Evolutionary conservation across 305 asterid species (phyloP), one percentile per base, ranked within the genome.

Genomic region (Fraxinus xanthoxyloides): DNA sequence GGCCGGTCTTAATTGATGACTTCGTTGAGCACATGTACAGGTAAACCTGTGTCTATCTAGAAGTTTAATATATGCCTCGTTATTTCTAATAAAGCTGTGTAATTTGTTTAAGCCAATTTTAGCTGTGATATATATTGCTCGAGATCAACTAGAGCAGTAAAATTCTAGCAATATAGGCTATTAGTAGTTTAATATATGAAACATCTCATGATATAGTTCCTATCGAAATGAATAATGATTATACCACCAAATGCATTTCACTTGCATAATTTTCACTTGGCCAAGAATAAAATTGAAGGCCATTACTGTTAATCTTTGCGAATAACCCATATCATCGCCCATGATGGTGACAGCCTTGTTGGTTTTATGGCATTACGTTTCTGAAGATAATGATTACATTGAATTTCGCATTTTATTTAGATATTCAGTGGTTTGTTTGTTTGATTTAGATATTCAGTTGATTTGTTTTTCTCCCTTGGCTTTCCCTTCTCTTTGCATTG

Each of bases 1-100:
- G 99, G 98, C 99, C 99, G 23, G 88, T 94, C 82, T 87, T 97
- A 80, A 91, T 97, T 80, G 99, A 97, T 86, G 99, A 94, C 70
- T 97, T 97, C 72, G 98, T 92, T 26, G 98, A 97, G 87, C 90
- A 93, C 91, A 90, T 94, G 98, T 97, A 97, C 89, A 93, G 99
- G 99, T 97, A 85, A 63, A 23, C 69, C 69, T 75, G 56, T 61
- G 43, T 23, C 72, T 73, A 75, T 81, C 12, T 31, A 43, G 15
- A 67, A 70, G 51, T 63, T 75, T 35, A 72, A 35, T 28, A 8
- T 46, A 46, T 61, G 43, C 43, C 10, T 35, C 2, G 19, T 2
- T 38, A 35, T 34, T 12, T 40, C 21, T 12, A n/a, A 61, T 3
- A 19, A 77, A 77, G 15, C n/a, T 56, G 2, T 30, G 3, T 7